Percentiles rank a stretch among this genome's conserved stretches.
Evolutionary conservation across 2,329 filamentous ascomycete species (phyloP).

Genomic region (Colletotrichum caudatum): DNA sequence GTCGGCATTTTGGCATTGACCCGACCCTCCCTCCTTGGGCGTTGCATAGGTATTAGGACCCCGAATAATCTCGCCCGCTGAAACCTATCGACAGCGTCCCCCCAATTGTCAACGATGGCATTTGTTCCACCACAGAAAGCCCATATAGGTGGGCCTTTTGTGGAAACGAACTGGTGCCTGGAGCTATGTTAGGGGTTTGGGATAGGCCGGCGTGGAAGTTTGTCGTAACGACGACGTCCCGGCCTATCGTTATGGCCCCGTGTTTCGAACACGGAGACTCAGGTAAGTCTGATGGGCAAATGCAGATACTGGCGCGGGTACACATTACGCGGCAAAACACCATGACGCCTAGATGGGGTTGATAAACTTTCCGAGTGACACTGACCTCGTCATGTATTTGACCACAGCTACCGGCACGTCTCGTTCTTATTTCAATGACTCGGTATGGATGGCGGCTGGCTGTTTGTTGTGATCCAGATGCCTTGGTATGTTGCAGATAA

Average conservation of each 20-base stretch:
- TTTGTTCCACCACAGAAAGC: slow-evolving; percentile 29
- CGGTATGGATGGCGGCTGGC: background rate
- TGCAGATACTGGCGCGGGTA: background rate
- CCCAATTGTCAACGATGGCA: slow-evolving; percentile 14
- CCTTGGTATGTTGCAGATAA: slow-evolving; percentile 10
- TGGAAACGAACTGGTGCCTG: slow-evolving; percentile 23
- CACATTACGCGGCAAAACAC: background rate
- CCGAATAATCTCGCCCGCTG: background rate
- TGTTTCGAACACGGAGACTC: slow-evolving; percentile 34
- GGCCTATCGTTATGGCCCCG: slow-evolving; percentile 23
- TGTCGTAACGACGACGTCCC: slow-evolving; percentile 29
- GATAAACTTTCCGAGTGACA: slow-evolving; percentile 2
- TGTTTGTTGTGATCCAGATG: background rate
- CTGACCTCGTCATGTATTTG: slow-evolving; percentile 2
- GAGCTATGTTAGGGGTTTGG: background rate
- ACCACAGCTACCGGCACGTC: slow-evolving; percentile 15
- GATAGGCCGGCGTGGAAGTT: slow-evolving; percentile 11
- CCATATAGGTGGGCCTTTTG: background rate
- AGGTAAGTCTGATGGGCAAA: slow-evolving; percentile 21
- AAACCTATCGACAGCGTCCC: slow-evolving; percentile 19
- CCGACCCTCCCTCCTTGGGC: slow-evolving; percentile 18
- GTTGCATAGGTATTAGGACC: slow-evolving; percentile 21
- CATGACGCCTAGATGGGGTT: background rate
- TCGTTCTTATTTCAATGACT: slow-evolving; percentile 18
- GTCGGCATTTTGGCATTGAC: slow-evolving; percentile 37